Base-by-base conservation (phyloP, 1,139 yeast species). In the Candida mesenterica region DNA sequence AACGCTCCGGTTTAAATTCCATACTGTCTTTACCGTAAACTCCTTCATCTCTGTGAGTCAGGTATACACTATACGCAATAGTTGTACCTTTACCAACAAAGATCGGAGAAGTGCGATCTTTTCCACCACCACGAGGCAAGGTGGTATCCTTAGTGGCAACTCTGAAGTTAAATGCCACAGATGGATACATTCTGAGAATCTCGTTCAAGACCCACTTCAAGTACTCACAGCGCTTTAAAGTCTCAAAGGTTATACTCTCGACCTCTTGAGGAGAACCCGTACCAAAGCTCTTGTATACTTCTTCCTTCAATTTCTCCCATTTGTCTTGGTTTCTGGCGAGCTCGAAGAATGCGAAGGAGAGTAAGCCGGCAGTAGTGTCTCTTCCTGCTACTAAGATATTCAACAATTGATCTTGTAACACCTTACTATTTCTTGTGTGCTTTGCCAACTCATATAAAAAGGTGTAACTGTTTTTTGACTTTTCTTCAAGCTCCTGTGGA, bases 361-460 rank as follows among this genome's bases (percentile, higher is more conserved):
- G 64, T 30, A 75, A 57, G 2, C 76, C 73, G 1, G 82, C 81
- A 15, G 82, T 77, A 30, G 82, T 76, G 50, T 75, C 80, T 49
- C 81, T 62, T 12, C 79, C 80, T 17, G 81, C 81, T 18, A 75
- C 57, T 39, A 76, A 54, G 43, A 76, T 70, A 44, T 73, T 74
- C 45, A 76, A 57, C 26, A 72, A 61, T 51, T 75, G 79, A 46
- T 74, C 77, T 33, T 77, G 64, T 45, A 76, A 64, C n/a, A 67
- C 60, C 27, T 46, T 55, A 5, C 75, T 76, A 49, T 76, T 69
- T 38, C 69, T 62, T 1, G 80, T 73, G 43, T 71, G 72, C 47
- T 72, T 71, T 24, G 61, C 73, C 44, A 76, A 62, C 45, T 73
- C 79, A 41, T 69, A 69, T 44, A 75, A 61, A 50, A 76, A 75